A percentile compares a stretch with the other conserved stretches of the same genome.
phyloP scores from a whole-genome alignment of 2,329 filamentous ascomycete species.

The Paramyrothecium roridum region DNA sequence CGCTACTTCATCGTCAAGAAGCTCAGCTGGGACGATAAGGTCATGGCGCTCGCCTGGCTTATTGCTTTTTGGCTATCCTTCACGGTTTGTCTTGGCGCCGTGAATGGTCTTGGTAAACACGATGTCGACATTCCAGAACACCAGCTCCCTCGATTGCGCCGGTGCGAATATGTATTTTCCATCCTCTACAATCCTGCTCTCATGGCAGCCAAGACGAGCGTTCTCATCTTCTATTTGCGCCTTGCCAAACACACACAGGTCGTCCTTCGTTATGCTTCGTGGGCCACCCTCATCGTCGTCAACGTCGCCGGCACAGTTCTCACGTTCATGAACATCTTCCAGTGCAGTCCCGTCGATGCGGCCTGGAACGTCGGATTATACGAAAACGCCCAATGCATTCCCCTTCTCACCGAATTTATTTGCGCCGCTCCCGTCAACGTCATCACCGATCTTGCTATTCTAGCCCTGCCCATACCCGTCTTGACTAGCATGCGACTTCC shows the following conservation, averaged over 20 bases:
- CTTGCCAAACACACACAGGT: conserved; percentile 75
- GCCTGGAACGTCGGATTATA: conserved; percentile 52
- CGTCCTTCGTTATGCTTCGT: conserved; percentile 78
- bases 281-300: conserved; percentile 72
- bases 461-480: conserved; percentile 85
- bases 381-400: conserved; percentile 44
- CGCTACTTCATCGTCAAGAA: conserved; percentile 70
- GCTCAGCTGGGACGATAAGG: conserved; percentile 73
- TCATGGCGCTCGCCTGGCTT: conserved; percentile 77
- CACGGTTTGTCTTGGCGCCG: conserved; percentile 61
- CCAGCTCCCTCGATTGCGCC: conserved; percentile 51
- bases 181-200: conserved; percentile 76
- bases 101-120: conserved; percentile 65
- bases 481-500: conserved; percentile 84
- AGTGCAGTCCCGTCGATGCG: conserved; percentile 73
- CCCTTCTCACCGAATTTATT: conserved; percentile 60
- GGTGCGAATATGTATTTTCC: conserved; percentile 62
- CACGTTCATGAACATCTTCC: conserved; percentile 83
- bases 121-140: conserved; percentile 54
- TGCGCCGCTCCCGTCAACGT: conserved; percentile 88
- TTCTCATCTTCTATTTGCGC: conserved; percentile 84
- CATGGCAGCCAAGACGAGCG: conserved; percentile 91
- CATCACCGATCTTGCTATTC: conserved; percentile 82
- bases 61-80: conserved; percentile 66
- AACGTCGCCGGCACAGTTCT: conserved; percentile 75